phyloP scores from a whole-genome alignment of 139 green algal species.

The Ettlia oleoabundans region DNA sequence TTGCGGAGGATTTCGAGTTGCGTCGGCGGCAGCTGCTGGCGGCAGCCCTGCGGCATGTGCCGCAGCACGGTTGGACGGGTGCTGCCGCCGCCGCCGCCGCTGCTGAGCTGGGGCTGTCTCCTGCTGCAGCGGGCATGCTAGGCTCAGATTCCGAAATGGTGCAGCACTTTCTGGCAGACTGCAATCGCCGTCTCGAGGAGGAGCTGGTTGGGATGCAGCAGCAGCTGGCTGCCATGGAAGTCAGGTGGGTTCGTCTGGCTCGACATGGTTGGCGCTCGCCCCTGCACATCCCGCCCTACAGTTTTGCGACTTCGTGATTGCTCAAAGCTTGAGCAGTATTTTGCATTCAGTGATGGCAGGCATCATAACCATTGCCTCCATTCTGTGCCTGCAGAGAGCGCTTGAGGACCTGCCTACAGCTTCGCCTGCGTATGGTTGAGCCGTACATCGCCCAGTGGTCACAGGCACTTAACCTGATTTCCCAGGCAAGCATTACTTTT shows the following conservation, averaged over 20 bases:
- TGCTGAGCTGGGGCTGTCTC: conserved; percentile 64
- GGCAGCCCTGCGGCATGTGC: conserved; percentile 20
- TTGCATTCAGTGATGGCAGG: too few relatives aligned
- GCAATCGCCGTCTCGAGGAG: conserved; percentile 53
- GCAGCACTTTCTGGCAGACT: conserved; percentile 58
- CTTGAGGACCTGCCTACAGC: conserved; percentile 55
- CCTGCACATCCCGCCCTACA: neutral
- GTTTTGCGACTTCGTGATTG: neutral
- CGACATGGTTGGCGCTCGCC: neutral
- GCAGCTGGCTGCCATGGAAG: conserved; percentile 37
- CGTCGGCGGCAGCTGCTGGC: conserved; percentile 16
- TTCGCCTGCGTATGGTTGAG: conserved; percentile 60
- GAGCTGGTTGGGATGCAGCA: conserved; percentile 25
- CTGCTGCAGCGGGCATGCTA: conserved; percentile 55
- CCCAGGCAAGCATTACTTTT: conserved; percentile 17
- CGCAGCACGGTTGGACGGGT: conserved; percentile 55
- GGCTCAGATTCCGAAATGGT: conserved; percentile 58
- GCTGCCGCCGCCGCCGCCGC: conserved; percentile 50
- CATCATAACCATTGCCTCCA: too few relatives aligned
- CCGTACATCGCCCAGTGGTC: conserved; percentile 62
- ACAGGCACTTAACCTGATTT: conserved; percentile 66
- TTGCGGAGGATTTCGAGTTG: neutral
- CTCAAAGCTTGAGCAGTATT: conserved; percentile 2
- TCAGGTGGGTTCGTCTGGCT: neutral
- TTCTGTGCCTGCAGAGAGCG: conserved; percentile 31